phyloP scores from a whole-genome alignment of 805 yeast genomes.

The Blastobotrys peoriensis region DNA sequence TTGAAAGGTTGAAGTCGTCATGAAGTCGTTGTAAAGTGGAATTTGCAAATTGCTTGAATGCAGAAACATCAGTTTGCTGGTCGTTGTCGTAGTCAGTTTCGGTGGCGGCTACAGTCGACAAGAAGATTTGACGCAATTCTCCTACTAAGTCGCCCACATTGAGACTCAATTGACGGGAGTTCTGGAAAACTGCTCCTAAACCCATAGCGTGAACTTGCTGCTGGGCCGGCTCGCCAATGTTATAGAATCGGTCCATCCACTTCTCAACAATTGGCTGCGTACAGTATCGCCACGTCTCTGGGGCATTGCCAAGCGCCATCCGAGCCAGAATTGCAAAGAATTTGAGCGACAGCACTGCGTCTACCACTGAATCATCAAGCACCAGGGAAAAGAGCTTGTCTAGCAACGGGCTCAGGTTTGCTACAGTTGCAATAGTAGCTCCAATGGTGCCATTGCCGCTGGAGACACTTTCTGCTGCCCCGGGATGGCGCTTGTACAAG shows the following conservation, averaged over 20 bases:
- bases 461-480: neutral
- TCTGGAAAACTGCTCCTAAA: slow-evolving; percentile 42
- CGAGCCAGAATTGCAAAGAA: slow-evolving; percentile 21
- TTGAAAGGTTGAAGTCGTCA: too few species aligned
- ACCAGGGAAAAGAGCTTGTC: slow-evolving; percentile 16
- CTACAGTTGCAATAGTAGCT: neutral
- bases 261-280: slow-evolving; percentile 17
- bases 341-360: slow-evolving; percentile 30
- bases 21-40: too few species aligned
- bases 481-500: neutral
- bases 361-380: slow-evolving; percentile 25
- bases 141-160: neutral
- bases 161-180: neutral
- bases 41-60: too few species aligned
- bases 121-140: neutral
- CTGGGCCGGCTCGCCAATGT: slow-evolving; percentile 67
- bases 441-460: neutral
- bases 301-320: slow-evolving; percentile 21
- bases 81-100: too few species aligned
- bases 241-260: slow-evolving; percentile 36
- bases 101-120: too few species aligned
- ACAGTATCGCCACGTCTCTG: slow-evolving; percentile 13
- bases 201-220: slow-evolving; percentile 66
- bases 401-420: slow-evolving; percentile 6
- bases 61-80: too few species aligned